These are phyloP conservation scores for Solanum tarapatanum DNA, from an alignment of 257 asterid species.

Conservation along the genomic window DNA sequence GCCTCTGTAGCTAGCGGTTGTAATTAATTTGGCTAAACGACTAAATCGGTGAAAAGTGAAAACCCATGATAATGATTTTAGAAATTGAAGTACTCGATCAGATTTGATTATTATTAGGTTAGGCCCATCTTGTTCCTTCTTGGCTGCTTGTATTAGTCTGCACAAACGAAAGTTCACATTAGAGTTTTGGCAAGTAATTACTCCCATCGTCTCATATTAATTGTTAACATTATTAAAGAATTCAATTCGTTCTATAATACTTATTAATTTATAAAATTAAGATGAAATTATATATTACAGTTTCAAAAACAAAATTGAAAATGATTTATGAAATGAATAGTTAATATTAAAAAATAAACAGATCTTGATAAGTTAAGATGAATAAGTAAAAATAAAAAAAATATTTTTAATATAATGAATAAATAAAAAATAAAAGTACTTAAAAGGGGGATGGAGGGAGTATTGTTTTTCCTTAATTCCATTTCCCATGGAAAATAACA, in stretches of 20 bases:
- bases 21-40: too few species aligned
- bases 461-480: background rate
- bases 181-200: background rate
- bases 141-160: background rate
- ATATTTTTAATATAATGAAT: too few species aligned
- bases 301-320: too few species aligned
- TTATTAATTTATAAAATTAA: too few species aligned
- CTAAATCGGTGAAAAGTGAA: too few species aligned
- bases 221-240: too few species aligned
- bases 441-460: background rate
- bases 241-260: background rate
- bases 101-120: background rate
- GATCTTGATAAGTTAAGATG: background rate
- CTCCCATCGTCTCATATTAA: rapidly evolving
- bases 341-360: background rate
- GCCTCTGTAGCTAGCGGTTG: background rate
- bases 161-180: background rate
- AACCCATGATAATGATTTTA: background rate
- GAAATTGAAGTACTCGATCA: background rate
- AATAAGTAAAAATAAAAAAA: too few species aligned
- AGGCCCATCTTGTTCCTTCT: background rate
- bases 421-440: background rate
- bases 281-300: too few species aligned
- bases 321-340: background rate
- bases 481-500: background rate